These are phyloP conservation scores for Thermothielavioides terrestris DNA, from an alignment of 495 filamentous ascomycete species.

Conservation along the genomic window DNA sequence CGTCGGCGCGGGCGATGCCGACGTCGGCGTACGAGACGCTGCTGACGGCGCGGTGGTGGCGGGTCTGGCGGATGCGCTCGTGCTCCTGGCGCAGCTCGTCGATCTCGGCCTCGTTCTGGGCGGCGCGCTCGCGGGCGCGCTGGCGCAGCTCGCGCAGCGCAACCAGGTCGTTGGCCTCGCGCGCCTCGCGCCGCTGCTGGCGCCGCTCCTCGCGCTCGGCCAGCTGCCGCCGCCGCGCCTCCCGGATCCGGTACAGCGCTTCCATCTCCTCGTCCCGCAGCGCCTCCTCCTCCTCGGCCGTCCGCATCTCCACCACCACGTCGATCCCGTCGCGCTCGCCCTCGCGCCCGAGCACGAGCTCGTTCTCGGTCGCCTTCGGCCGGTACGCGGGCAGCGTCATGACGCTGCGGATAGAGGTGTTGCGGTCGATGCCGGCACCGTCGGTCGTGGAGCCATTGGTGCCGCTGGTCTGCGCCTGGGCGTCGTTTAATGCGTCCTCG, in stretches of 20 bases:
- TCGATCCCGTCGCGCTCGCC: constrained; percentile 91
- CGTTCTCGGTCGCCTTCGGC: constrained; percentile 56
- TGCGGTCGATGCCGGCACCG: constrained; percentile 57
- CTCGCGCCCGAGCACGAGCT: constrained; percentile 82
- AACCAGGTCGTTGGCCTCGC: constrained; percentile 55
- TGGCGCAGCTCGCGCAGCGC: constrained; percentile 53
- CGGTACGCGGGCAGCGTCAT: constrained; percentile 84
- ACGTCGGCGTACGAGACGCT: constrained; percentile 80
- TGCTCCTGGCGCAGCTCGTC: constrained; percentile 57
- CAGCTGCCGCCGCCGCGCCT: constrained; percentile 64
- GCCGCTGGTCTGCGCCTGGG: constrained; percentile 1
- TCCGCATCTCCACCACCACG: constrained; percentile 66
- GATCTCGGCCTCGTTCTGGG: constrained; percentile 27
- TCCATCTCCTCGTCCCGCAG: constrained; percentile 92
- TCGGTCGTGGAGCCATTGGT: constrained; percentile 1
- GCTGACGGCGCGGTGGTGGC: constrained; percentile 67
- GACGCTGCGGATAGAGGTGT: constrained; percentile 79
- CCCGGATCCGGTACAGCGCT: constrained; percentile 78
- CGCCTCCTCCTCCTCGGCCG: constrained; percentile 55
- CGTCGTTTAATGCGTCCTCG: constrained; percentile 11
- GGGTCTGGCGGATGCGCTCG: constrained; percentile 50
- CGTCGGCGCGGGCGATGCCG: constrained; percentile 81
- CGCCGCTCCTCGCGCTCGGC: constrained; percentile 69
- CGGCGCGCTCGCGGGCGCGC: constrained; percentile 30
- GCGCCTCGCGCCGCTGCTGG: constrained; percentile 56